Conservation (phyloP, 1,139 yeast species). For the Geotrichum aggregatum region DNA sequence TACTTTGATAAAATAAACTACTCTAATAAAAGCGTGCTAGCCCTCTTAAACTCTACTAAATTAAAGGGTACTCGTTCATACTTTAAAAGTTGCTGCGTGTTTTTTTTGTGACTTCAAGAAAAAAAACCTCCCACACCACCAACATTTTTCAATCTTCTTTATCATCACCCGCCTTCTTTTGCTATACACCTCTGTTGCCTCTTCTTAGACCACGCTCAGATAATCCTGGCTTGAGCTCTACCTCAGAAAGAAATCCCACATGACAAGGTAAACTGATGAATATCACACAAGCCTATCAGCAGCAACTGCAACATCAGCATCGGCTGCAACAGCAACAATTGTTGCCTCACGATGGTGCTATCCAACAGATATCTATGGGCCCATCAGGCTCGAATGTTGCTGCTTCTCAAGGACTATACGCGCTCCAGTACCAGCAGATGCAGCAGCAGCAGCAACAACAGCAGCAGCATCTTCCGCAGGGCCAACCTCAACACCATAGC, state of each 20-base stretch:
- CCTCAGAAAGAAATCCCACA: constrained; percentile 2
- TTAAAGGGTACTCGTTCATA: too few species aligned
- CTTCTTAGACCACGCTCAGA: neutral
- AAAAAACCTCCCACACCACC: constrained; percentile 1
- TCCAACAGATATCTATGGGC: constrained; percentile 17
- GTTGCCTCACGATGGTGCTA: constrained; percentile 14
- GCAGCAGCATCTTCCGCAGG: constrained; percentile 11
- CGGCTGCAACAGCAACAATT: constrained; percentile 16
- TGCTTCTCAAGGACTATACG: constrained; percentile 9
- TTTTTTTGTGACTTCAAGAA: neutral
- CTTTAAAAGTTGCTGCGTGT: too few species aligned
- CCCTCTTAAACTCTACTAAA: too few species aligned
- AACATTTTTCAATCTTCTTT: neutral
- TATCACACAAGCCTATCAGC: constrained; percentile 11
- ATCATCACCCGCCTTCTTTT: neutral
- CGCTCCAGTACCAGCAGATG: constrained; percentile 14
- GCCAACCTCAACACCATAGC: constrained; percentile 7
- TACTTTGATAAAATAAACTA: too few species aligned
- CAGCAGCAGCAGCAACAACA: constrained; percentile 11
- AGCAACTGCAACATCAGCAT: constrained; percentile 18
- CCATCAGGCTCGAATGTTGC: constrained; percentile 7
- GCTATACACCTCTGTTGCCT: neutral
- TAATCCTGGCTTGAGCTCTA: neutral
- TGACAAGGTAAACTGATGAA: constrained; percentile 18
- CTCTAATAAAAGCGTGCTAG: too few species aligned